Evolutionary conservation across 2,329 filamentous ascomycete genomes (phyloP), one percentile per base, ranked within the genome.

Genomic region (Neopestalotiopsis sp.): DNA sequence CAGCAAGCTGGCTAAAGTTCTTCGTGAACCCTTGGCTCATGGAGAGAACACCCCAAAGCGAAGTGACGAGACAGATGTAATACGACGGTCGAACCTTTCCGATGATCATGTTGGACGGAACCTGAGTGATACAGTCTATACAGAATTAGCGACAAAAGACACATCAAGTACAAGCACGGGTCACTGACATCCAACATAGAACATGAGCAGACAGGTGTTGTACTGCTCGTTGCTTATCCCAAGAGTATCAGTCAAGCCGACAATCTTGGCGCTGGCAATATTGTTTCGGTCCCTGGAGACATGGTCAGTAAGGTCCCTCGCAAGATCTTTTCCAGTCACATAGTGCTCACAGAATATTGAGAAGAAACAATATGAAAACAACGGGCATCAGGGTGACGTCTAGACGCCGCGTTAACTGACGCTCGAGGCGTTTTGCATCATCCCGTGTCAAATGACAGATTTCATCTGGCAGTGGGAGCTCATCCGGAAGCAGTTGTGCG

Each of bases 11-110:
- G 17, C 61, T 53, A 20, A 72, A 74, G 62, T 71, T 73, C n/a
- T 74, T 70, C 0, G 79, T 77, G 1, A 80, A 73, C 7, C 78
- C 79, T 67, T 80, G 77, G 65, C 75, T 77, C 42, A 79, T 74
- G 3, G 73, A 74, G 1, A 77, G 71, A 2, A 79, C 12, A 5
- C 79, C 79, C 73, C 71, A 73, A 3, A 70, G 24, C 12, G 68
- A 73, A 13, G 72, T 73, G 20, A 71, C 65, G 1, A 73, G 56
- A 24, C 71, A 72, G n/a, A 74, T 73, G 64, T 77, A 76, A 17
- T 73, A 69, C 4, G 71, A 71, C 3, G 75, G 76, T 28, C 71
- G 69, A 17, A 74, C 71, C 38, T 73, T 70, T 3, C 71, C 70
- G 56, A 73, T 70, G 34, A 73, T 71, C 49, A 73, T 64, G 57